Percentiles rank a stretch among this genome's conserved stretches.
Evolutionary conservation across 2,329 filamentous ascomycete species (phyloP).

Genomic region (Xylariaceae sp.): DNA sequence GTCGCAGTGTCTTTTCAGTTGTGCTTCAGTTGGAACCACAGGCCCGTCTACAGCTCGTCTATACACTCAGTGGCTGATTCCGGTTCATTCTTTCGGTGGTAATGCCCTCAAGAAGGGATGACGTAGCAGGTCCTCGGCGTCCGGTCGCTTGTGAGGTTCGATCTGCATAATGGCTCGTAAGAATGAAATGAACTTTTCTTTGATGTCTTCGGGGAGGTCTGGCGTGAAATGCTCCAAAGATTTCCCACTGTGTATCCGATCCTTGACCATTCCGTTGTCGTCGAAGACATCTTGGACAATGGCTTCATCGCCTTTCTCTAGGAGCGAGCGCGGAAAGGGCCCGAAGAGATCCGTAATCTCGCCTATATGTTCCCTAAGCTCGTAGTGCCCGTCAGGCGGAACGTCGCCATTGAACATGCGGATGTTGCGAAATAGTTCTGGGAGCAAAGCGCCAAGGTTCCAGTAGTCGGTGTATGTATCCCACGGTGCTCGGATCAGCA

Average conservation of each 20-base stretch:
- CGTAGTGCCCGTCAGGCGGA: constrained; percentile 7
- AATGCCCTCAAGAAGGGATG: constrained; percentile 1
- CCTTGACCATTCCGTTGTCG: constrained; percentile 1
- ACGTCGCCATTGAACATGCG: constrained; percentile 18
- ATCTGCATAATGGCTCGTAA: constrained; percentile 6
- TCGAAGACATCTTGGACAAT: constrained; percentile 4
- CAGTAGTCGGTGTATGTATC: constrained; percentile 18
- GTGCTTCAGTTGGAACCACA: too few relatives aligned
- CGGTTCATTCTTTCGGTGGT: not conserved
- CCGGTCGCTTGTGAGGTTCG: constrained; percentile 1
- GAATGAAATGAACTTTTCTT: not conserved
- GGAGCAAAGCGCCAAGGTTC: constrained; percentile 22
- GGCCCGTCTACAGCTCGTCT: too few relatives aligned
- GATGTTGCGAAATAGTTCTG: constrained; percentile 14
- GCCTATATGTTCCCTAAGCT: constrained; percentile 9
- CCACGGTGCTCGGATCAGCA: constrained; percentile 22
- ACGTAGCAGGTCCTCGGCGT: not conserved
- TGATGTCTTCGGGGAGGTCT: not conserved
- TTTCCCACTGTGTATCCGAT: not conserved
- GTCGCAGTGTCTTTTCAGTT: too few relatives aligned
- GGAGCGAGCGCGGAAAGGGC: constrained; percentile 15
- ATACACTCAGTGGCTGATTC: too few relatives aligned
- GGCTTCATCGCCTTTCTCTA: constrained; percentile 13
- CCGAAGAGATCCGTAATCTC: constrained; percentile 20
- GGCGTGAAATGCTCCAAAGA: not conserved